A percentile compares a stretch with the other conserved stretches of the same genome.
Conservation (phyloP, 2,329 filamentous ascomycete species). For the Aspergillus pseudoterreus region DNA sequence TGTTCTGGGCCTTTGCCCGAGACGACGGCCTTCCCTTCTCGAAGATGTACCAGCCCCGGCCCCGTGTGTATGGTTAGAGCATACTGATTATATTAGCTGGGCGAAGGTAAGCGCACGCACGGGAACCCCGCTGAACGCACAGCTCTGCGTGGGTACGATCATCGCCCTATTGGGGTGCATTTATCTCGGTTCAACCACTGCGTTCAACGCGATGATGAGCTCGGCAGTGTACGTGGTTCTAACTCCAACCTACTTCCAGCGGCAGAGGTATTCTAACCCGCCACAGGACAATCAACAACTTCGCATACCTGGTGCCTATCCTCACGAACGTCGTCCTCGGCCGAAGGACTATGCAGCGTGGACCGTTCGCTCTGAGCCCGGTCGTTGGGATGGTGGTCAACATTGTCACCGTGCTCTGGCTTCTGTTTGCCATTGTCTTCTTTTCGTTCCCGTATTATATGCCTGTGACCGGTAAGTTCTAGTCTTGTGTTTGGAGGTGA, state of each 20-base stretch:
- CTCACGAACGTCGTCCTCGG: slow-evolving; percentile 44
- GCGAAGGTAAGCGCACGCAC: slow-evolving; percentile 41
- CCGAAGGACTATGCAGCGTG: slow-evolving; percentile 41
- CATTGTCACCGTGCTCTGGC: slow-evolving; percentile 45
- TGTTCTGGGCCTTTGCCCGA: slow-evolving; percentile 58
- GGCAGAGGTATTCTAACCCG: neutral
- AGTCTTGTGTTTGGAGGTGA: neutral
- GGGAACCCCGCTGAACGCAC: slow-evolving; percentile 54
- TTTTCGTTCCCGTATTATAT: slow-evolving; percentile 43
- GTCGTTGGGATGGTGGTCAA: slow-evolving; percentile 43
- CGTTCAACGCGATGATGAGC: slow-evolving; percentile 56
- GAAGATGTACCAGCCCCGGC: slow-evolving; percentile 12
- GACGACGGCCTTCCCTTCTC: slow-evolving; percentile 44
- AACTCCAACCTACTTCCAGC: neutral
- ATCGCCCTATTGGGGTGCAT: slow-evolving; percentile 60
- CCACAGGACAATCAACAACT: slow-evolving; percentile 43
- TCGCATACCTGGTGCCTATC: slow-evolving; percentile 47
- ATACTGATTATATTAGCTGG: slow-evolving; percentile 15
- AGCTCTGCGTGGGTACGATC: slow-evolving; percentile 47
- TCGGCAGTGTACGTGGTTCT: slow-evolving; percentile 15
- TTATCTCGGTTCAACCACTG: slow-evolving; percentile 63
- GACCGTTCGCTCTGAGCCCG: slow-evolving; percentile 44
- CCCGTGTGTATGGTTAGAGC: neutral
- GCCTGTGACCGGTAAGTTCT: slow-evolving; percentile 28
- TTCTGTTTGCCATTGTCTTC: slow-evolving; percentile 49